Evolutionary conservation across 1,284 basidiomycete species (phyloP).

Genomic region (Sanghuangporus weigelae): DNA sequence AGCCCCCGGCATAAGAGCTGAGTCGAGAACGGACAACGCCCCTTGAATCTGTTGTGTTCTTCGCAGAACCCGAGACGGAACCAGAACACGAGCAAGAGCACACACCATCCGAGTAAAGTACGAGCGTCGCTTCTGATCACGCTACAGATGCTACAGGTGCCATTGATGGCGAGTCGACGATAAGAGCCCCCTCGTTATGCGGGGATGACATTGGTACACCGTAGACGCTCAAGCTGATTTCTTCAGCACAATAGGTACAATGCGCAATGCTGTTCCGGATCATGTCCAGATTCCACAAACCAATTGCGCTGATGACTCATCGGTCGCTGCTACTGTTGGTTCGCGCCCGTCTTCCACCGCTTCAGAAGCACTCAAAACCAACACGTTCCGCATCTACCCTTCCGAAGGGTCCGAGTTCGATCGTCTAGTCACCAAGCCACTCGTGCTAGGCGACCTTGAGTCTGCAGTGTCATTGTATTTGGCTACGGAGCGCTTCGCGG

Average conservation of each 20-base stretch:
- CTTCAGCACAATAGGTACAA: slow-evolving; percentile 74
- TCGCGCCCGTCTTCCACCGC: slow-evolving; percentile 81
- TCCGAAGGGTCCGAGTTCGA: slow-evolving; percentile 85
- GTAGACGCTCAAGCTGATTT: slow-evolving; percentile 76
- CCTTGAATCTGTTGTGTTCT: slow-evolving; percentile 72
- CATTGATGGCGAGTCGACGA: slow-evolving; percentile 68
- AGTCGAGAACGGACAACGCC: slow-evolving; percentile 36
- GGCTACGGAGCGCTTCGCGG: slow-evolving; percentile 86
- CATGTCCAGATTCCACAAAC: slow-evolving; percentile 71
- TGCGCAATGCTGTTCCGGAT: slow-evolving; percentile 51
- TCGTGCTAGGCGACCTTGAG: slow-evolving; percentile 92
- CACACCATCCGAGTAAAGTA: slow-evolving; percentile 72
- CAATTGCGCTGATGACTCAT: slow-evolving; percentile 76
- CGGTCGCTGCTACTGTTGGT: slow-evolving; percentile 86
- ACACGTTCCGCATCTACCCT: slow-evolving; percentile 91
- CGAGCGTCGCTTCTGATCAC: slow-evolving; percentile 56
- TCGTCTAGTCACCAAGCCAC: slow-evolving; percentile 84
- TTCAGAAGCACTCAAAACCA: slow-evolving; percentile 68
- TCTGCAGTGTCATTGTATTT: slow-evolving; percentile 91
- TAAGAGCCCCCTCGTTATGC: slow-evolving; percentile 82
- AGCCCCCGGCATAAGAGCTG: slow-evolving; percentile 17
- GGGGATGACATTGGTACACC: slow-evolving; percentile 73
- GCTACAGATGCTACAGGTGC: slow-evolving; percentile 49
- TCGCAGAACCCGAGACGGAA: slow-evolving; percentile 54
- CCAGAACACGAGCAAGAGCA: slow-evolving; percentile 40